Evolutionary conservation across 805 yeast species (phyloP).

Genomic region (Ogataea glucozyma): DNA sequence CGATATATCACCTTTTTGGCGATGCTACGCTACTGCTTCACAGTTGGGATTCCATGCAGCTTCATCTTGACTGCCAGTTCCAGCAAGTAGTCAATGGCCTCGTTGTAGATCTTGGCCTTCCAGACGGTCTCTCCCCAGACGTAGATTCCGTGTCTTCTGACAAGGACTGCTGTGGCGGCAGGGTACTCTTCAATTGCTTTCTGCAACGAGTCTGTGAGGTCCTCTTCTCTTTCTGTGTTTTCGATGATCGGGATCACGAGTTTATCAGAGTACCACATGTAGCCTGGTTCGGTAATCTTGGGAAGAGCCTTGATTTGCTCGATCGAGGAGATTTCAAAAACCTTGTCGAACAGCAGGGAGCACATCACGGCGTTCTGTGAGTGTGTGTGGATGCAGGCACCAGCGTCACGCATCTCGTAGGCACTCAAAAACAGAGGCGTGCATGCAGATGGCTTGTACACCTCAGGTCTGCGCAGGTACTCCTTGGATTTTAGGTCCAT

Average conservation of each 20-base stretch:
- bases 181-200: conserved; percentile 72
- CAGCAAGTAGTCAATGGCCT: conserved; percentile 86
- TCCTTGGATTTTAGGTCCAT: conserved; percentile 54
- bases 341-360: conserved; percentile 66
- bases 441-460: conserved; percentile 87
- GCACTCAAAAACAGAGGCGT: conserved; percentile 84
- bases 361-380: conserved; percentile 86
- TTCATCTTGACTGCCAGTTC: conserved; percentile 86
- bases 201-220: conserved; percentile 65
- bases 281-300: conserved; percentile 61
- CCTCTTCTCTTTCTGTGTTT: conserved; percentile 86
- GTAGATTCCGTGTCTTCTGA: conserved; percentile 89
- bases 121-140: conserved; percentile 95
- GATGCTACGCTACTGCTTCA: too few relatives aligned
- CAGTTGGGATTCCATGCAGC: conserved; percentile 61
- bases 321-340: conserved; percentile 73
- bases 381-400: conserved; percentile 94
- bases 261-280: conserved; percentile 70
- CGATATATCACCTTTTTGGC: too few relatives aligned
- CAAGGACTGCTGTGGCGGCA: conserved; percentile 79
- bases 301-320: conserved; percentile 96
- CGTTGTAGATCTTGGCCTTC: conserved; percentile 92
- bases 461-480: conserved; percentile 60
- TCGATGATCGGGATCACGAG: conserved; percentile 87
- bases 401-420: conserved; percentile 65